These are phyloP conservation scores for Diplodia scrobiculata DNA, from an alignment of 2,329 filamentous ascomycete genomes.

Conservation along the genomic window DNA sequence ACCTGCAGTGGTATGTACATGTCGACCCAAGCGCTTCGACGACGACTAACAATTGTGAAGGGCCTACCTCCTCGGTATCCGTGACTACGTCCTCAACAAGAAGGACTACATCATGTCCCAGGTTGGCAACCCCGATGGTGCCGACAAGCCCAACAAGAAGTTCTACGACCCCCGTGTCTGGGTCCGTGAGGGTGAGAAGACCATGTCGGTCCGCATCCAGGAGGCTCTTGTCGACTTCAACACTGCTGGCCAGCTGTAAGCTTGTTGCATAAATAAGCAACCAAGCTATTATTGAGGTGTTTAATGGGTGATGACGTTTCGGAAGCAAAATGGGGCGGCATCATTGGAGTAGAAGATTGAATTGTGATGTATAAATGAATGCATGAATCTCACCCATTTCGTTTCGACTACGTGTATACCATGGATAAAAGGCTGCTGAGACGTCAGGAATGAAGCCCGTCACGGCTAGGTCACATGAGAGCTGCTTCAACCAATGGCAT, in stretches of 20 bases:
- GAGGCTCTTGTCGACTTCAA: constrained; percentile 92
- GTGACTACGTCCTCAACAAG: constrained; percentile 91
- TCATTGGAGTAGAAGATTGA: constrained; percentile 24
- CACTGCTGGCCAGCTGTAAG: constrained; percentile 73
- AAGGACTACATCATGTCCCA: constrained; percentile 87
- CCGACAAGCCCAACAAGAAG: constrained; percentile 99
- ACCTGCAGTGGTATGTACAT: constrained; percentile 67
- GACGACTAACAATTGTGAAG: constrained; percentile 38
- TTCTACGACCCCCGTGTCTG: constrained; percentile 79
- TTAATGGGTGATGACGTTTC: constrained; percentile 15
- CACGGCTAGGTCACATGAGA: neutral
- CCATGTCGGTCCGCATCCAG: constrained; percentile 79
- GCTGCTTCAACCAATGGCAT: neutral
- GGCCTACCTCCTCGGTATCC: constrained; percentile 87
- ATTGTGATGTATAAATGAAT: constrained; percentile 29
- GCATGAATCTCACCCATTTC: constrained; percentile 10
- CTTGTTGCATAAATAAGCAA: constrained; percentile 7
- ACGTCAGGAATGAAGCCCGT: neutral
- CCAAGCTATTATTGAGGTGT: constrained; percentile 15
- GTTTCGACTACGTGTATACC: neutral
- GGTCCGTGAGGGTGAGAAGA: constrained; percentile 97
- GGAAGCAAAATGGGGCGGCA: constrained; percentile 4
- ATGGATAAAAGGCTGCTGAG: neutral
- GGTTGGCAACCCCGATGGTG: constrained; percentile 93
- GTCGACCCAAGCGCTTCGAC: constrained; percentile 42